Percentiles rank a stretch among this genome's conserved stretches.
Evolutionary conservation across 768 basidiomycete species (phyloP).

Genomic region (Macrolepiota dolichaula): DNA sequence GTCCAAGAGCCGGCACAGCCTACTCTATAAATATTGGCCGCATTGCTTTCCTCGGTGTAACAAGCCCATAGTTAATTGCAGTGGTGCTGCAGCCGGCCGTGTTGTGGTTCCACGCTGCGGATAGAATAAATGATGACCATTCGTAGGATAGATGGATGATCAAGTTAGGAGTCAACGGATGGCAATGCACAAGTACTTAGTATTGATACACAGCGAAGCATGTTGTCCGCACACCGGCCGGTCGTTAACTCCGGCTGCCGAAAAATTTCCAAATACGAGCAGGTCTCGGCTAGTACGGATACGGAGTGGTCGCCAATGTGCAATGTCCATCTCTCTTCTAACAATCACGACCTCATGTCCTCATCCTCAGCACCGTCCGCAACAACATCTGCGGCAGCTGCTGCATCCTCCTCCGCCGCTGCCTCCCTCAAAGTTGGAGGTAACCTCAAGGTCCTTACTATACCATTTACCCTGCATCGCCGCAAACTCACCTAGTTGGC

Average conservation of each 20-base stretch:
- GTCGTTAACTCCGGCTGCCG: not conserved
- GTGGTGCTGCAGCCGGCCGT: no score
- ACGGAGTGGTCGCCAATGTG: not conserved
- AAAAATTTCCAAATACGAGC: not conserved
- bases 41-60: no score
- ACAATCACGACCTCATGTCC: conserved; percentile 3
- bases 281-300: not conserved
- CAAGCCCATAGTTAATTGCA: no score
- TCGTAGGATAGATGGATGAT: no score
- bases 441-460: conserved; percentile 49
- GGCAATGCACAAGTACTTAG: not conserved
- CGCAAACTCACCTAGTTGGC: conserved; percentile 1
- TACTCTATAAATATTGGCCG: no score
- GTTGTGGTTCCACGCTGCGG: no score
- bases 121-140: no score
- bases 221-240: not conserved
- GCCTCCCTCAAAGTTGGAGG: conserved; percentile 32
- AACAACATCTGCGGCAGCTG: conserved; percentile 28
- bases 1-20: no score
- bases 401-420: conserved; percentile 37
- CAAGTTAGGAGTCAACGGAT: not conserved
- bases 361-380: conserved; percentile 30
- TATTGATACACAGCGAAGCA: not conserved
- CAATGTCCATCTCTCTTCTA: not conserved
- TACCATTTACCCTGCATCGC: not conserved